phyloP scores from a whole-genome alignment of 345 rosid species.

The Eucalyptus polyanthemos region DNA sequence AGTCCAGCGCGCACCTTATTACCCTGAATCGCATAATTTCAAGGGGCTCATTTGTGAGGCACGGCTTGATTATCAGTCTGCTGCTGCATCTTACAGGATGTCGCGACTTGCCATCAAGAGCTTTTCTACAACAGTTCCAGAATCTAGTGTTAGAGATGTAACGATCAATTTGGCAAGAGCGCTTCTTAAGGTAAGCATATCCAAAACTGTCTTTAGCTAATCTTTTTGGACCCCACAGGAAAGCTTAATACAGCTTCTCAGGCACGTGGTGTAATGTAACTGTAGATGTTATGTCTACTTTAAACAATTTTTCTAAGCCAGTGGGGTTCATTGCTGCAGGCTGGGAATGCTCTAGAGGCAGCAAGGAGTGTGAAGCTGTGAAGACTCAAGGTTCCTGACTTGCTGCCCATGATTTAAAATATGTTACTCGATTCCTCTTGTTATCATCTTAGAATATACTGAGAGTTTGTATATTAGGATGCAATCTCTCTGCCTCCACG shows the following conservation, averaged over 20 bases:
- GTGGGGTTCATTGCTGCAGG: slow-evolving; percentile 18
- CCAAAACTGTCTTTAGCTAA: background rate
- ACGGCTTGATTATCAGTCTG: slow-evolving; percentile 45
- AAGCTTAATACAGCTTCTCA: background rate
- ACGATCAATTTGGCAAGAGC: slow-evolving; percentile 74
- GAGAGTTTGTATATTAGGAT: background rate
- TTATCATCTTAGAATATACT: background rate
- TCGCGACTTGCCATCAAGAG: slow-evolving; percentile 39
- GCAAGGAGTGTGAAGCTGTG: slow-evolving; percentile 59
- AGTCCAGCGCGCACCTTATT: slow-evolving; percentile 67
- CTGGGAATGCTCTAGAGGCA: slow-evolving; percentile 49
- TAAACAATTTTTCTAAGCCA: background rate
- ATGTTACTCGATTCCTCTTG: background rate
- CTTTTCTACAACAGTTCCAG: slow-evolving; percentile 14
- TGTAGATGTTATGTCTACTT: background rate
- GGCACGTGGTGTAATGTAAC: background rate
- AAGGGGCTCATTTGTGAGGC: slow-evolving; percentile 83
- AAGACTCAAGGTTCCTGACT: slow-evolving; percentile 39
- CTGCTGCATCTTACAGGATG: slow-evolving; percentile 54
- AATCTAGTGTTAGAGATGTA: slow-evolving; percentile 43
- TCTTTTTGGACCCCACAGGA: background rate
- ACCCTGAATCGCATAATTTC: slow-evolving; percentile 80
- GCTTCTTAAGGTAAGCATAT: slow-evolving; percentile 49
- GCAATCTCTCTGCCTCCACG: background rate
- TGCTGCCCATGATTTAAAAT: background rate